These are phyloP conservation scores for Septoria linicola DNA, from an alignment of 2,329 filamentous ascomycete species.

Conservation along the genomic window DNA sequence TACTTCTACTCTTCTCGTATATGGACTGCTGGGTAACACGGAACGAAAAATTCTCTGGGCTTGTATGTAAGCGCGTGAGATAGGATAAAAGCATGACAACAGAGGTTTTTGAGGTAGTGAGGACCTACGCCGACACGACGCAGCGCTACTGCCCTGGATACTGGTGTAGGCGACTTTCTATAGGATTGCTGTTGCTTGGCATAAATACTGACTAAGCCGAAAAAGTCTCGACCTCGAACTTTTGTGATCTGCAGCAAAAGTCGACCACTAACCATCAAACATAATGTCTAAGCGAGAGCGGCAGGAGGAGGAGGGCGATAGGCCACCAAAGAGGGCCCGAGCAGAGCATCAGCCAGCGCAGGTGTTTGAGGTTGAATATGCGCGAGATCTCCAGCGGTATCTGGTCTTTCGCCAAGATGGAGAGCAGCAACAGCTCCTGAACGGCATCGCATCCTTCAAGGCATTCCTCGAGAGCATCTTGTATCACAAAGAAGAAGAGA, in stretches of 20 bases:
- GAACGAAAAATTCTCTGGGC: too few relatives aligned
- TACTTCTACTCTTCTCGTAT: too few relatives aligned
- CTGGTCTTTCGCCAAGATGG: constrained; percentile 69
- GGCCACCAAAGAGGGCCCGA: constrained; percentile 36
- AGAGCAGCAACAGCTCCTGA: constrained; percentile 59
- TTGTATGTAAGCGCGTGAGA: too few relatives aligned
- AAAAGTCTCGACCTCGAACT: constrained; percentile 5
- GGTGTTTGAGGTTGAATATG: constrained; percentile 61
- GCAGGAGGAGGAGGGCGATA: constrained; percentile 24
- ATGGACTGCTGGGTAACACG: too few relatives aligned
- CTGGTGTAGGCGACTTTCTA: too few relatives aligned
- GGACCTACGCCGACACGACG: too few relatives aligned
- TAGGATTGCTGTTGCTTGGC: too few relatives aligned
- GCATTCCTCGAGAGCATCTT: constrained; percentile 64
- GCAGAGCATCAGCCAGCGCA: constrained; percentile 46
- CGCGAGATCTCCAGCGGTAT: constrained; percentile 66
- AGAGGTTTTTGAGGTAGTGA: too few relatives aligned
- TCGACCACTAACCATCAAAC: neutral
- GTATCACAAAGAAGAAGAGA: constrained; percentile 55
- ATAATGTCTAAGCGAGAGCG: constrained; percentile 35
- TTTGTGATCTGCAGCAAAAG: neutral
- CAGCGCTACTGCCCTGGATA: too few relatives aligned
- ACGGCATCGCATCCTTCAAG: constrained; percentile 70
- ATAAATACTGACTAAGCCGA: constrained; percentile 3
- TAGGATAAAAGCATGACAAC: too few relatives aligned